Percentiles rank a stretch among this genome's conserved stretches.
These are phyloP conservation scores for Leptodermis oblonga DNA, from an alignment of 257 asterid species.

Conservation along the genomic window DNA sequence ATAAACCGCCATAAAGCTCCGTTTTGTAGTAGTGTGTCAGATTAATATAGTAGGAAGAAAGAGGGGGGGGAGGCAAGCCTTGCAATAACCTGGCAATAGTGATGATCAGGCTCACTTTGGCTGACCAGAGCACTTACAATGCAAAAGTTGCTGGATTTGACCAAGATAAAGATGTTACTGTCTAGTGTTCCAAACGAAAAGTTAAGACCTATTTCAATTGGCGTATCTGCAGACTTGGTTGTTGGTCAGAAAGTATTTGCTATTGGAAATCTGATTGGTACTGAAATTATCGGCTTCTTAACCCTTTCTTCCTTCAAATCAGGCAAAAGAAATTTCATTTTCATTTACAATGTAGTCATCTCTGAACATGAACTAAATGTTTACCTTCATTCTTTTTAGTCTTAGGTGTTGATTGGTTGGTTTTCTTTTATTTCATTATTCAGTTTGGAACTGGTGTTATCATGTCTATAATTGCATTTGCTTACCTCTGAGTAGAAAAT, in stretches of 20 bases:
- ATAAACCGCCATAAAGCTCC: no score
- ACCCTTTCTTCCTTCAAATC: background rate
- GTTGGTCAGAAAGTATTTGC: slow-evolving; percentile 99
- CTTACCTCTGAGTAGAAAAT: background rate
- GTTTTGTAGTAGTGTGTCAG: no score
- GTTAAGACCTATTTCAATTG: slow-evolving; percentile 85
- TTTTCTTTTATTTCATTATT: slow-evolving; percentile 17
- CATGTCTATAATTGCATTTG: slow-evolving; percentile 49
- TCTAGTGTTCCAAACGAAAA: slow-evolving; percentile 76
- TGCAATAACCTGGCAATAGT: slow-evolving; percentile 18
- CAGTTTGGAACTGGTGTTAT: slow-evolving; percentile 99
- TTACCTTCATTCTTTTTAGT: slow-evolving; percentile 17
- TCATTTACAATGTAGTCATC: background rate
- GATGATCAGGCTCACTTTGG: slow-evolving; percentile 70
- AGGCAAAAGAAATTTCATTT: background rate
- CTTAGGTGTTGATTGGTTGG: slow-evolving; percentile 18
- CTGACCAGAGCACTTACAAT: slow-evolving; percentile 86
- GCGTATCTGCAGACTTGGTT: slow-evolving; percentile 87
- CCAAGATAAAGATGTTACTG: slow-evolving; percentile 99
- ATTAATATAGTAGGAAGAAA: no score
- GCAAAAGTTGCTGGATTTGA: slow-evolving; percentile 94
- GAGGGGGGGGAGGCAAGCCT: background rate
- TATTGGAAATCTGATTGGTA: slow-evolving; percentile 91
- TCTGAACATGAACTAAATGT: slow-evolving; percentile 1
- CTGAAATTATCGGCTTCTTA: background rate